Base-by-base conservation (phyloP, 1,284 basidiomycete genomes). In the Binderoboletus segoi region DNA sequence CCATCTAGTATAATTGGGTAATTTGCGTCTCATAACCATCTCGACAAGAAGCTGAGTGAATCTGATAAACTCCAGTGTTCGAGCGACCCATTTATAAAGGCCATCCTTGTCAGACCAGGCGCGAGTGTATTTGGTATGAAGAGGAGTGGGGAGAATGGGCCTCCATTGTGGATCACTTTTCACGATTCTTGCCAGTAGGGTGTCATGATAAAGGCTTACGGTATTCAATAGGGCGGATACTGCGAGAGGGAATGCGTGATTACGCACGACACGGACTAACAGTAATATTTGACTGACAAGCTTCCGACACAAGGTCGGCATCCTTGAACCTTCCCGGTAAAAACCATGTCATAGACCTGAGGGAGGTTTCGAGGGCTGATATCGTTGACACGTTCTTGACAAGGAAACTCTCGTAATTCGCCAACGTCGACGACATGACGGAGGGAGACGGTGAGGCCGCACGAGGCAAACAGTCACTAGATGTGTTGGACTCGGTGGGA, bases 261-360 rank as follows among this genome's bases (percentile, higher is more conserved):
- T 62, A 71, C 41, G 32, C 48, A 43, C 32, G 62, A 60, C 44
- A 53, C 45, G 38, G 28, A 48, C 33, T 49, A 61, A 46, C 43
- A 53, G 51, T 54, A 15, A 53, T 57, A 24, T 51, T 61, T 55
- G 60, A 89, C 93, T 84, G 65, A 95, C 94, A 78, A 69, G 90
- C 85, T 82, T 96, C 94, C 37, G 91, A 94, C 54, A 90, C 93
- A 56, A 98, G 79, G 73, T 98, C 96, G 53, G 95, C 93, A 81
- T 98, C 96, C 72, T 94, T 94, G 83, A 98, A 98, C 60, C 95
- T 84, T 61, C 95, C 96, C 21, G 96, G 95, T 24, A 98, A 80
- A 64, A 98, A 89, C 92, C 94, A 98, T 38, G 94, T 96, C 63
- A 97, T 77, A 58, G 93, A 95, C 57, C 94, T 82, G 61, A 98